A percentile compares a stretch with the other conserved stretches of the same genome.
Conservation (phyloP, 2,329 filamentous ascomycete species). For the Talaromyces islandicus region DNA sequence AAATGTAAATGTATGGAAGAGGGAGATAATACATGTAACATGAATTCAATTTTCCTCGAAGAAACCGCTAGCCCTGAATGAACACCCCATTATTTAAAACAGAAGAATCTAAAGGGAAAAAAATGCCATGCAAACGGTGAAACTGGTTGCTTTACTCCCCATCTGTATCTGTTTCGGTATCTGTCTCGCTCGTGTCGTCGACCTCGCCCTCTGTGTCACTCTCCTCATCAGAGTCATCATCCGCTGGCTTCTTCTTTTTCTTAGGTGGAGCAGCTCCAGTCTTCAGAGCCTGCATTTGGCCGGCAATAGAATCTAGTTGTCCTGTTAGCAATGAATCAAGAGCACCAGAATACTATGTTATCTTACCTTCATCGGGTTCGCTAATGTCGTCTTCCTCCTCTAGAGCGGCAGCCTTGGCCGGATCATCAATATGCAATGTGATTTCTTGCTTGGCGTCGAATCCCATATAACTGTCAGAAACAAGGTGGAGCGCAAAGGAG, state of each 20-base stretch:
- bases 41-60: neutral
- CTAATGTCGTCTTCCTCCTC: constrained; percentile 90
- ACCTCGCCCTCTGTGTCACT: constrained; percentile 60
- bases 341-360: constrained; percentile 6
- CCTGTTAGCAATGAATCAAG: constrained; percentile 12
- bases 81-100: constrained; percentile 1
- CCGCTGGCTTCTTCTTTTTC: constrained; percentile 47
- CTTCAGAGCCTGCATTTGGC: constrained; percentile 84
- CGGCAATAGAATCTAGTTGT: constrained; percentile 70
- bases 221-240: constrained; percentile 58
- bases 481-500: constrained; percentile 86
- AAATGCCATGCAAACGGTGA: constrained; percentile 11
- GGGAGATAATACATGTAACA: neutral
- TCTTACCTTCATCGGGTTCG: constrained; percentile 89
- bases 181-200: constrained; percentile 51
- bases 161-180: constrained; percentile 74
- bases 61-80: neutral
- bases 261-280: constrained; percentile 56
- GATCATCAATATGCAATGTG: constrained; percentile 81
- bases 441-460: constrained; percentile 91
- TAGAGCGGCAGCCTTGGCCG: constrained; percentile 74
- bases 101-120: constrained; percentile 6
- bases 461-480: constrained; percentile 92
- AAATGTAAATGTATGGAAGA: neutral
- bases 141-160: constrained; percentile 45